Conservation (phyloP, 2,329 filamentous ascomycete genomes). For the Hypoxylon sp. region DNA sequence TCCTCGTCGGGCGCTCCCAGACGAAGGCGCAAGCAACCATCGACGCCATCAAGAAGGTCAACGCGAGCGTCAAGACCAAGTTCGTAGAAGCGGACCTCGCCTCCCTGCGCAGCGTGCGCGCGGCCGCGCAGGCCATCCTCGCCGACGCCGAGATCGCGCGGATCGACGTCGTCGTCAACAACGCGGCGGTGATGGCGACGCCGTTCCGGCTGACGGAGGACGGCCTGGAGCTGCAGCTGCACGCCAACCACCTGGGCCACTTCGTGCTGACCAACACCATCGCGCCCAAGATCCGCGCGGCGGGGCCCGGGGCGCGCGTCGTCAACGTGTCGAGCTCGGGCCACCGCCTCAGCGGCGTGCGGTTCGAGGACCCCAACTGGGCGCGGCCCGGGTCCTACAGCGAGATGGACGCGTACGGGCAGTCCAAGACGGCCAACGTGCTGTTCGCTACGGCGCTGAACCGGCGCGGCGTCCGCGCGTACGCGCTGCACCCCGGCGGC, state of each 20-base stretch:
- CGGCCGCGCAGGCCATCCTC: slow-evolving; percentile 48
- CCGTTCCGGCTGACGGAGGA: slow-evolving; percentile 51
- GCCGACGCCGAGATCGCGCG: slow-evolving; percentile 48
- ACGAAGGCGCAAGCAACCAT: slow-evolving; percentile 47
- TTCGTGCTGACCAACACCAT: slow-evolving; percentile 49
- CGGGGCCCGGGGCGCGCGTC: slow-evolving; percentile 36
- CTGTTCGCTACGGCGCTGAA: slow-evolving; percentile 56
- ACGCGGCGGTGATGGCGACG: slow-evolving; percentile 58
- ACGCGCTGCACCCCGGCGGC: slow-evolving; percentile 55
- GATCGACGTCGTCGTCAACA: slow-evolving; percentile 48
- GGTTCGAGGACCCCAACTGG: slow-evolving; percentile 49
- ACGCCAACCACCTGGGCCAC: slow-evolving; percentile 53
- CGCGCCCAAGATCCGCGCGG: slow-evolving; percentile 45
- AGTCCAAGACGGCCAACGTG: slow-evolving; percentile 60
- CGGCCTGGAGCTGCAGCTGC: slow-evolving; percentile 51
- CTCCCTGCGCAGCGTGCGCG: slow-evolving; percentile 50
- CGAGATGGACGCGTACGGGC: slow-evolving; percentile 56
- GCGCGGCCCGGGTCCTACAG: slow-evolving; percentile 48
- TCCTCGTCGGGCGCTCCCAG: slow-evolving; percentile 48
- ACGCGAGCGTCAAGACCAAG: slow-evolving; percentile 42
- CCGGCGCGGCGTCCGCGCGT: slow-evolving; percentile 51
- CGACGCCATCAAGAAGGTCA: slow-evolving; percentile 44
- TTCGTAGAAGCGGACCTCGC: slow-evolving; percentile 47
- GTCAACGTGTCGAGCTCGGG: slow-evolving; percentile 43
- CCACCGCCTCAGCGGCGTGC: slow-evolving; percentile 43